Percentiles rank a stretch among this genome's conserved stretches.
phyloP scores from a whole-genome alignment of 768 basidiomycete genomes.

The Pleurotus eryngii region DNA sequence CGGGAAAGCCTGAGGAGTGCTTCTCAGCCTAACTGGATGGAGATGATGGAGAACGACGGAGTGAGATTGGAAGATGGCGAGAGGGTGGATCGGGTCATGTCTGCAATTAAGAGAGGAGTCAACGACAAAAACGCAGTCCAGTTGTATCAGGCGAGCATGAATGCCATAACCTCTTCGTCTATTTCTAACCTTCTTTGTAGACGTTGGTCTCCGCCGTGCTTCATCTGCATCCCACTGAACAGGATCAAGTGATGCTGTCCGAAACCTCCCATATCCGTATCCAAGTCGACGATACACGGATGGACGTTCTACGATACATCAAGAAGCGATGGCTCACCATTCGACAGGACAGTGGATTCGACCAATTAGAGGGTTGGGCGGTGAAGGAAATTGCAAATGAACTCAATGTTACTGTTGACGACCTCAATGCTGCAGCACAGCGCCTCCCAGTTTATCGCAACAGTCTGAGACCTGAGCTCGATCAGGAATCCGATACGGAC shows the following conservation, averaged over 20 bases:
- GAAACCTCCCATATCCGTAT: slow-evolving; percentile 68
- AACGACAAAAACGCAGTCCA: slow-evolving; percentile 58
- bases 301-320: slow-evolving; percentile 71
- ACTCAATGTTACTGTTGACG: slow-evolving; percentile 76
- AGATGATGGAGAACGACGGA: slow-evolving; percentile 71
- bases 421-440: slow-evolving; percentile 54
- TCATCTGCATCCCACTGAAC: slow-evolving; percentile 57
- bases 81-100: slow-evolving; percentile 73
- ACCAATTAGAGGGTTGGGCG: slow-evolving; percentile 80
- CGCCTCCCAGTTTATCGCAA: slow-evolving; percentile 12
- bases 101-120: slow-evolving; percentile 57
- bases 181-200: slow-evolving; percentile 28
- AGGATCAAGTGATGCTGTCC: slow-evolving; percentile 58
- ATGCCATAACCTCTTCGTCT: not conserved
- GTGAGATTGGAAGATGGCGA: slow-evolving; percentile 77
- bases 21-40: slow-evolving; percentile 72
- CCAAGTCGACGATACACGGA: slow-evolving; percentile 68
- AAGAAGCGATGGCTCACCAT: slow-evolving; percentile 75
- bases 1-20: slow-evolving; percentile 55
- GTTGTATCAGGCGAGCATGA: slow-evolving; percentile 68
- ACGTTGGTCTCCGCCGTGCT: slow-evolving; percentile 71
- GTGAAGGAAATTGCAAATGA: slow-evolving; percentile 84
- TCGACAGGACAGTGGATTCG: slow-evolving; percentile 77
- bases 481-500: slow-evolving; percentile 37
- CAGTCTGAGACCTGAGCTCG: slow-evolving; percentile 24